A percentile compares a stretch with the other conserved stretches of the same genome.
These are phyloP conservation scores for Echinochloa phyllopogon DNA, from an alignment of 176 grass and related monocot genomes.

Conservation along the genomic window DNA sequence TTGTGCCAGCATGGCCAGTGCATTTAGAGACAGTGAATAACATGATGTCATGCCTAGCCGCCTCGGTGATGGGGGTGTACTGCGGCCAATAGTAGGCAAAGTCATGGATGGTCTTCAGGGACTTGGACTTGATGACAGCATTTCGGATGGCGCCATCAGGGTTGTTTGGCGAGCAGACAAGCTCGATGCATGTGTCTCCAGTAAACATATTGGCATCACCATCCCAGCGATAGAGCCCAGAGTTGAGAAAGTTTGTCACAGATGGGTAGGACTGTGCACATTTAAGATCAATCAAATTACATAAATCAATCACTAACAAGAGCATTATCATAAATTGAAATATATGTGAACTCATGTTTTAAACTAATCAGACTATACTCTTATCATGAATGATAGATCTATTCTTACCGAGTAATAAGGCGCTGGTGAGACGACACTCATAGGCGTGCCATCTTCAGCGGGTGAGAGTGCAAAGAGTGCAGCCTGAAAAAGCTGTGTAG, in stretches of 20 bases:
- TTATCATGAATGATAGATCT: not conserved
- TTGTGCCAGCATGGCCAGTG: conserved; percentile 78
- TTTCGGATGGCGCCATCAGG: conserved; percentile 62
- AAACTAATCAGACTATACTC: not conserved
- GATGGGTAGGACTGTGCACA: conserved; percentile 59
- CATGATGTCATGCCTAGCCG: conserved; percentile 67
- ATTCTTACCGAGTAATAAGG: conserved; percentile 77
- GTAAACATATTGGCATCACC: conserved; percentile 60
- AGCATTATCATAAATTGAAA: not conserved
- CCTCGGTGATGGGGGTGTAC: conserved; percentile 64
- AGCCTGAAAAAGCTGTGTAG: conserved; percentile 86
- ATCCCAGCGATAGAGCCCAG: conserved; percentile 61
- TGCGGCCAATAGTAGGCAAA: conserved; percentile 94
- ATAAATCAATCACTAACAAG: not conserved
- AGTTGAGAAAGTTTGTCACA: conserved; percentile 62
- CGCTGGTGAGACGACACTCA: conserved; percentile 56
- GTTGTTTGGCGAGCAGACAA: conserved; percentile 81
- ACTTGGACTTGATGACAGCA: conserved; percentile 52
- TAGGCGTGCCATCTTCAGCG: conserved; percentile 13
- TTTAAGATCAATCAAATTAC: not conserved
- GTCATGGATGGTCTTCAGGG: conserved; percentile 65
- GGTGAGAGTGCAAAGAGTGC: conserved; percentile 65
- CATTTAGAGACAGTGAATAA: conserved; percentile 90
- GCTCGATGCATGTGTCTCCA: conserved; percentile 64
- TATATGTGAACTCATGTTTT: not conserved